Conservation (phyloP, 176 grass and related monocot genomes). For the barley (Hordeum vulgare) region MorexV3_pseudomolecules_assembly NC_058519.1:377684793-377685292, state of each 20-base stretch:
- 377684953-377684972: constrained; percentile 21
- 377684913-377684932: constrained; percentile 41
- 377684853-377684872: not conserved
- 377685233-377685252: constrained; percentile 52
- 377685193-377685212: constrained; percentile 50
- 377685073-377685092: not conserved
- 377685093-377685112: not conserved
- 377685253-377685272: constrained; percentile 52
- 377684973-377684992: constrained; percentile 27
- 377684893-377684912: constrained; percentile 36
- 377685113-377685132: constrained; percentile 67
- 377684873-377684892: not conserved
- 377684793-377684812: not conserved
- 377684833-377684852: not conserved
- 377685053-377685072: not conserved
- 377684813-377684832: not conserved
- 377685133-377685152: constrained; percentile 39
- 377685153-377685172: constrained; percentile 52
- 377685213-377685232: constrained; percentile 49
- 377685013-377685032: constrained; percentile 53
- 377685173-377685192: constrained; percentile 43
- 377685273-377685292: constrained; percentile 65
- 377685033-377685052: not conserved
- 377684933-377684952: constrained; percentile 46
- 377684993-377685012: constrained; percentile 54